phyloP scores from a whole-genome alignment of 257 asterid species.

The Penstemon davidsonii region DNA sequence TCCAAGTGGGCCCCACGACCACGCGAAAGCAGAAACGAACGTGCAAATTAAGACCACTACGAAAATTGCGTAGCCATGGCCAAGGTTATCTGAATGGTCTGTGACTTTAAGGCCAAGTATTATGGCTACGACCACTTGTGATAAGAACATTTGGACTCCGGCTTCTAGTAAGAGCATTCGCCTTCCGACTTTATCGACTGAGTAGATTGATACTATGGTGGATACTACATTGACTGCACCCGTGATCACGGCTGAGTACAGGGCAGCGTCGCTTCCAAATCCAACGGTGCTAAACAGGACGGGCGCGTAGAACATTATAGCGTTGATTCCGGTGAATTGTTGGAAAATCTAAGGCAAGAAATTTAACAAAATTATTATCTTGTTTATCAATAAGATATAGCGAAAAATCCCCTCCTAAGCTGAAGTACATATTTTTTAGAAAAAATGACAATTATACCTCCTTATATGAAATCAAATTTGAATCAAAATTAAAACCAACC shows the following conservation, averaged over 20 bases:
- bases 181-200: constrained; percentile 71
- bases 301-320: constrained; percentile 90
- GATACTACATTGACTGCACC: constrained; percentile 80
- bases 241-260: constrained; percentile 72
- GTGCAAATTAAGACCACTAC: background rate
- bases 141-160: constrained; percentile 73
- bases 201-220: constrained; percentile 69
- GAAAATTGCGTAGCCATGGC: background rate
- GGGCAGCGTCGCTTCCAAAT: constrained; percentile 59
- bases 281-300: constrained; percentile 73
- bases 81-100: constrained; percentile 41
- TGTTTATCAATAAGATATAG: no score
- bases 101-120: constrained; percentile 59
- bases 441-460: no score
- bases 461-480: no score
- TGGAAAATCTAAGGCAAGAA: constrained; percentile 57
- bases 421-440: no score
- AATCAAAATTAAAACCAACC: constrained; percentile 31
- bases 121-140: constrained; percentile 59
- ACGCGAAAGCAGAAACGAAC: background rate
- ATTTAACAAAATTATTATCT: background rate
- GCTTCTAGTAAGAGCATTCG: constrained; percentile 66
- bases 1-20: background rate
- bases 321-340: constrained; percentile 80
- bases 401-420: no score